phyloP scores from a whole-genome alignment of 768 basidiomycete species.

The Xerocomellus intermedius region DNA sequence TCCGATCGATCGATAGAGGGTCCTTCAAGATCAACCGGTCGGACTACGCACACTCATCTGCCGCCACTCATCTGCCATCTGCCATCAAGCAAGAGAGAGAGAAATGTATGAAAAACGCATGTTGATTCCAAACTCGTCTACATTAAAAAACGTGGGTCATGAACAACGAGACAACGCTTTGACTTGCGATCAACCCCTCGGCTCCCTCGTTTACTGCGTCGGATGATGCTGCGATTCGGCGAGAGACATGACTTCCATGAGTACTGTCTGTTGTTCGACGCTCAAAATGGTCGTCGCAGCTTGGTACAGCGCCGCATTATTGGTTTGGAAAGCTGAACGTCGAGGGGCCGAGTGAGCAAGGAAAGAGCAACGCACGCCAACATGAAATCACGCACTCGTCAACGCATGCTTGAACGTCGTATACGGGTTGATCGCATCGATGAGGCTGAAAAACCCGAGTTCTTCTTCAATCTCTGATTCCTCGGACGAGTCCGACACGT shows the following conservation, averaged over 20 bases:
- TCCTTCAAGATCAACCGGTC: too few relatives aligned
- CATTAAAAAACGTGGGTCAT: background rate
- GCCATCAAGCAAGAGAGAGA: background rate
- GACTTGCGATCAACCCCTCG: too few relatives aligned
- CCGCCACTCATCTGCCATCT: too few relatives aligned
- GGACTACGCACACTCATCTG: too few relatives aligned
- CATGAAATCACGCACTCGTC: constrained; percentile 47
- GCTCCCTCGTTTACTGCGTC: constrained; percentile 4
- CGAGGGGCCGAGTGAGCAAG: background rate
- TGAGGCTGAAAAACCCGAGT: constrained; percentile 79
- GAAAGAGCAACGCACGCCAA: background rate
- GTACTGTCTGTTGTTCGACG: constrained; percentile 72
- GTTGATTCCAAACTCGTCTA: background rate
- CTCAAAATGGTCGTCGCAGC: constrained; percentile 67
- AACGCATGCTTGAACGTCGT: constrained; percentile 74
- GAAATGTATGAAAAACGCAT: background rate
- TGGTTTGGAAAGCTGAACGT: constrained; percentile 57
- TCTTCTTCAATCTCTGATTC: constrained; percentile 77
- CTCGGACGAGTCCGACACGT: constrained; percentile 41
- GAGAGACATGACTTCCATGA: constrained; percentile 83
- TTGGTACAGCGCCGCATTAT: constrained; percentile 66
- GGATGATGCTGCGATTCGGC: constrained; percentile 45
- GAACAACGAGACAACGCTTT: background rate
- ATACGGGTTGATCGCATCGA: constrained; percentile 80
- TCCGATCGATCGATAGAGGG: too few relatives aligned